These are phyloP conservation scores for Patellifolia procumbens DNA, from an alignment of 179 eudicot genomes.

Conservation along the genomic window DNA sequence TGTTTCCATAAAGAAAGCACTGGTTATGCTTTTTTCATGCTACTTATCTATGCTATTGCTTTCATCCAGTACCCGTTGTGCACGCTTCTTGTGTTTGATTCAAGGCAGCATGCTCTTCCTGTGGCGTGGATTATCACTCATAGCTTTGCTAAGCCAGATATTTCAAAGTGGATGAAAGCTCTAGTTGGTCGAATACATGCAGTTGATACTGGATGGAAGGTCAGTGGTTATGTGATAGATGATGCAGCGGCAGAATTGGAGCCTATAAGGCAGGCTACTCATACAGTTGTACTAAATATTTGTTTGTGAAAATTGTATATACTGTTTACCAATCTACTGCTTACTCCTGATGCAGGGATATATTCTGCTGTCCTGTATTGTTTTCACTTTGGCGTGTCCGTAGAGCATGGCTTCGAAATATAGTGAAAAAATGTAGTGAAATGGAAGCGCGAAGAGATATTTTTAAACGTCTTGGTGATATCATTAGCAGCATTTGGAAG, in stretches of 20 bases:
- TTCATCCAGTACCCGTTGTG: conserved; percentile 80
- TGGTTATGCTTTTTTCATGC: conserved; percentile 21
- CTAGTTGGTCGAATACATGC: conserved; percentile 60
- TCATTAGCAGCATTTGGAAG: conserved; percentile 66
- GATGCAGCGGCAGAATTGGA: conserved; percentile 89
- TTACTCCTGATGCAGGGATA: conserved; percentile 63
- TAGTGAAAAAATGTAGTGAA: conserved; percentile 66
- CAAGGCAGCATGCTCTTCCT: conserved; percentile 95
- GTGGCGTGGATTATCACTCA: conserved; percentile 95
- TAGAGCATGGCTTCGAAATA: conserved; percentile 83
- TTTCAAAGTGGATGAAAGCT: conserved; percentile 92
- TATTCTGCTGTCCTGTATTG: conserved; percentile 71
- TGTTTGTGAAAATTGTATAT: background rate
- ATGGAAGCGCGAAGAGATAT: conserved; percentile 68
- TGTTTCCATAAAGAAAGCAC: conserved; percentile 10
- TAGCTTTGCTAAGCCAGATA: conserved; percentile 76
- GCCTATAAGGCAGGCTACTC: conserved; percentile 72
- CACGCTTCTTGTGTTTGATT: conserved; percentile 96
- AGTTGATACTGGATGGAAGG: conserved; percentile 82
- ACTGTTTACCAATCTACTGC: conserved; percentile 12
- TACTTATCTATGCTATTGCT: conserved; percentile 35
- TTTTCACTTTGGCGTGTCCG: conserved; percentile 95
- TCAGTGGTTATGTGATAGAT: conserved; percentile 77
- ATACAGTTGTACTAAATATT: conserved; percentile 14
- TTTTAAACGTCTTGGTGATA: conserved; percentile 70